Evolutionary conservation across 1,139 yeast species (phyloP).

Genomic region (Chernovozyma sophiae-reginae): DNA sequence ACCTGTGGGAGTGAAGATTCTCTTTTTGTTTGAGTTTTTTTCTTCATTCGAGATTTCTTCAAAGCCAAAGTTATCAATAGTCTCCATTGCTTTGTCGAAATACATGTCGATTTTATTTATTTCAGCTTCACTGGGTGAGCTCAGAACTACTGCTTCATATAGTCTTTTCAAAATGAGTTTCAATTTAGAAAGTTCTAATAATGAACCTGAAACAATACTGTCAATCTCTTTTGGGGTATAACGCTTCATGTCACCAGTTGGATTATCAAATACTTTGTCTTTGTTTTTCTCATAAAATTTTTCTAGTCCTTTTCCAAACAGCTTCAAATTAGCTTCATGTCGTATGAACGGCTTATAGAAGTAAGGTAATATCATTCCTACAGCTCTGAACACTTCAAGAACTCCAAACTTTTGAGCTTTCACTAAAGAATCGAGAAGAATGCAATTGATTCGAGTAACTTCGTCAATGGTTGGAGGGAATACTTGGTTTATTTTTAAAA

Average conservation of each 20-base stretch:
- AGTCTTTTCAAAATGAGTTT: slow-evolving; percentile 66
- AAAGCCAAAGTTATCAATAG: slow-evolving; percentile 80
- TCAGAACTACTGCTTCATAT: slow-evolving; percentile 16
- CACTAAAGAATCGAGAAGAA: slow-evolving; percentile 69
- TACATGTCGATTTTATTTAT: slow-evolving; percentile 23
- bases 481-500: slow-evolving; percentile 64
- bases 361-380: slow-evolving; percentile 79
- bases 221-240: slow-evolving; percentile 63
- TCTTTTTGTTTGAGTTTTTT: slow-evolving; percentile 38
- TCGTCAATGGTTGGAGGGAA: slow-evolving; percentile 97
- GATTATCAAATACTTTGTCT: slow-evolving; percentile 34
- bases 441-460: slow-evolving; percentile 81
- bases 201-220: slow-evolving; percentile 63
- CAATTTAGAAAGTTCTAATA: slow-evolving; percentile 62
- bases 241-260: slow-evolving; percentile 23
- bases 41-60: slow-evolving; percentile 24
- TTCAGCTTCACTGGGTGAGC: slow-evolving; percentile 11
- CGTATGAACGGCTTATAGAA: slow-evolving; percentile 89
- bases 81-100: slow-evolving; percentile 53
- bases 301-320: slow-evolving; percentile 40
- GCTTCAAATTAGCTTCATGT: slow-evolving; percentile 71
- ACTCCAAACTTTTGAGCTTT: slow-evolving; percentile 65
- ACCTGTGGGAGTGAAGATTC: slow-evolving; percentile 90
- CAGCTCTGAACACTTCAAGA: slow-evolving; percentile 68
- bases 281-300: slow-evolving; percentile 44